These are phyloP conservation scores for Diaporthe citriasiana DNA, from an alignment of 2,329 filamentous ascomycete species.

Conservation along the genomic window DNA sequence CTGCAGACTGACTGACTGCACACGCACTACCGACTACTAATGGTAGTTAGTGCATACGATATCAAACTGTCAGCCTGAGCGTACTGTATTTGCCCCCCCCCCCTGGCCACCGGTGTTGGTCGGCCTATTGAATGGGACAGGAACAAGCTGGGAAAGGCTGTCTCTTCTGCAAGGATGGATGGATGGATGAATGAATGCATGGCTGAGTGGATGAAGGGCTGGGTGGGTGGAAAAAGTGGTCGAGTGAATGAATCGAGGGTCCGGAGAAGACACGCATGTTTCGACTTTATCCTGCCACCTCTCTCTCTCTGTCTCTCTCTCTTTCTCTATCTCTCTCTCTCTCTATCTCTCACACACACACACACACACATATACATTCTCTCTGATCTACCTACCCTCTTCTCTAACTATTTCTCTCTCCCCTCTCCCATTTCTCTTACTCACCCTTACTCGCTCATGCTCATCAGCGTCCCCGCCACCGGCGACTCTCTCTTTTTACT, in stretches of 20 bases:
- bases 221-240: neutral
- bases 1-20: neutral
- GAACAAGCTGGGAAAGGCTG: no score
- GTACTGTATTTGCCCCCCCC: neutral
- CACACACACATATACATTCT: no score
- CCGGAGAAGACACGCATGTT: constrained; percentile 17
- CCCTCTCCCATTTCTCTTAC: neutral
- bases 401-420: neutral
- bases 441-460: neutral
- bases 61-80: neutral
- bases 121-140: neutral
- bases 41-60: neutral
- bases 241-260: constrained; percentile 11
- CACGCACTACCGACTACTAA: neutral
- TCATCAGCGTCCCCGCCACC: constrained; percentile 1
- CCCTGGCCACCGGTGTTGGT: constrained; percentile 1
- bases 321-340: neutral
- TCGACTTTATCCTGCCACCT: constrained; percentile 24
- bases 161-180: no score
- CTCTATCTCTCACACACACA: neutral
- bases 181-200: neutral
- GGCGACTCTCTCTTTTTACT: constrained; percentile 11
- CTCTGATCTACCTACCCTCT: neutral
- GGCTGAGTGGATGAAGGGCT: neutral
- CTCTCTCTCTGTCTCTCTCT: neutral